Evolutionary conservation across 2,329 filamentous ascomycete genomes (phyloP), one percentile per base, ranked within the genome.

Genomic region (Tolypocladium sp.): DNA sequence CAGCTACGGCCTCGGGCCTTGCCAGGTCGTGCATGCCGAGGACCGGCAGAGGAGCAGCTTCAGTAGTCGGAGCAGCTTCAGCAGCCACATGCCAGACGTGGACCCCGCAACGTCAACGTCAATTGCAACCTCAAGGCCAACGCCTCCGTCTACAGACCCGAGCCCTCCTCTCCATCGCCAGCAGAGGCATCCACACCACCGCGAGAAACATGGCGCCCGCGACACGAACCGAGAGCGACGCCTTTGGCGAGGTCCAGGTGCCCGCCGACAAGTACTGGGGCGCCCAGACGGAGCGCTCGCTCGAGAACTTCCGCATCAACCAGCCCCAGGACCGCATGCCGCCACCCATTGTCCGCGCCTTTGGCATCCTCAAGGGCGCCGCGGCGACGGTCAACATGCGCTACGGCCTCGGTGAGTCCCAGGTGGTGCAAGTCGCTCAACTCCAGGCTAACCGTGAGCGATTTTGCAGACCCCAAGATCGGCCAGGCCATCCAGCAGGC

Each of bases 291-390:
- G 89, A 97, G 83, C 88, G 93, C 66, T 97, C 93, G 57, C 84
- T 97, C 74, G 88, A 90, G 76, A 99, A 99, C 82, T 99, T 99
- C 84, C 89, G 89, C 76, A 97, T 99, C 86, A 97, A 97, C 80
- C 94, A 97, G 82, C 94, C 94, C 62, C 91, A 96, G 78, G 94
- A 99, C 74, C 92, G 94, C 74, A 97, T 97, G 92, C 94, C 94
- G 55, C 88, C 91, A 65, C 90, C 92, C 53, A 89, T 99, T 68
- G 82, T 97, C 70, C 88, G 87, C 76, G 94, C 94, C 8, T 97
- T 99, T 74, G 94, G 94, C 73, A 95, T 97, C 69, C 83, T 99
- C 65, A 99, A 99, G 85, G 93, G 92, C 65, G 94, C 94, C 59
- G 94, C 94, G 52, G 94, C 94, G 55, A 91, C 88, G 9, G 94